phyloP scores from a whole-genome alignment of 2,329 filamentous ascomycete genomes.

The Fusarium sarcochroum region DNA sequence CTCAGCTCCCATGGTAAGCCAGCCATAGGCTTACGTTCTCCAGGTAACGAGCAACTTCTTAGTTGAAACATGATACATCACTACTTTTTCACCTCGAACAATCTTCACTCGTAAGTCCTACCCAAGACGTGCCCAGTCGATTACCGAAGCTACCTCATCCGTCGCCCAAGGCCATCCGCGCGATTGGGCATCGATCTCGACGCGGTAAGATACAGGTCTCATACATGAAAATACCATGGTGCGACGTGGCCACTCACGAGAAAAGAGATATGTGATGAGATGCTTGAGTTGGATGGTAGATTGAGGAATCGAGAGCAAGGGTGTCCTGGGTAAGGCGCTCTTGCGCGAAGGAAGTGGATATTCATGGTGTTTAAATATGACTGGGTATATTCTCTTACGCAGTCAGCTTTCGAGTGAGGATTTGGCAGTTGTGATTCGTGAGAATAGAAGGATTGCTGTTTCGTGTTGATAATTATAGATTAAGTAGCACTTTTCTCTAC shows the following conservation, averaged over 20 bases:
- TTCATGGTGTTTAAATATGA: background rate
- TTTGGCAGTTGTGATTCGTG: slow-evolving; percentile 10
- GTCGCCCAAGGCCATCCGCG: background rate
- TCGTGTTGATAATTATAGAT: background rate
- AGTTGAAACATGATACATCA: slow-evolving; percentile 7
- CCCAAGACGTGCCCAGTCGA: background rate
- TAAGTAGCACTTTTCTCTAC: background rate
- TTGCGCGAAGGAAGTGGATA: slow-evolving; percentile 13
- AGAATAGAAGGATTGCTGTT: slow-evolving; percentile 5
- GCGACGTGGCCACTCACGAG: slow-evolving; percentile 4
- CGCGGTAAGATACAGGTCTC: slow-evolving; percentile 5
- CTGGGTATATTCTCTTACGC: background rate
- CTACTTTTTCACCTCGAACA: background rate
- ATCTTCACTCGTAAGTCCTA: background rate
- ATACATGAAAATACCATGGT: slow-evolving; percentile 10
- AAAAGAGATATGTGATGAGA: slow-evolving; percentile 32
- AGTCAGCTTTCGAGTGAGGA: slow-evolving; percentile 3
- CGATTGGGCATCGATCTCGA: slow-evolving; percentile 18
- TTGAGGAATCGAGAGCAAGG: slow-evolving; percentile 13
- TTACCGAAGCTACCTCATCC: background rate
- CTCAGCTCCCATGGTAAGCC: background rate
- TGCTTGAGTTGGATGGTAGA: background rate
- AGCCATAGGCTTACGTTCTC: background rate
- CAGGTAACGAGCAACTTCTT: background rate
- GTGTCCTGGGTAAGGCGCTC: slow-evolving; percentile 20